Percentiles rank a stretch among this genome's conserved stretches.
Conservation (phyloP, 2,329 filamentous ascomycete genomes). For the Trichoderma koningiopsis region DNA sequence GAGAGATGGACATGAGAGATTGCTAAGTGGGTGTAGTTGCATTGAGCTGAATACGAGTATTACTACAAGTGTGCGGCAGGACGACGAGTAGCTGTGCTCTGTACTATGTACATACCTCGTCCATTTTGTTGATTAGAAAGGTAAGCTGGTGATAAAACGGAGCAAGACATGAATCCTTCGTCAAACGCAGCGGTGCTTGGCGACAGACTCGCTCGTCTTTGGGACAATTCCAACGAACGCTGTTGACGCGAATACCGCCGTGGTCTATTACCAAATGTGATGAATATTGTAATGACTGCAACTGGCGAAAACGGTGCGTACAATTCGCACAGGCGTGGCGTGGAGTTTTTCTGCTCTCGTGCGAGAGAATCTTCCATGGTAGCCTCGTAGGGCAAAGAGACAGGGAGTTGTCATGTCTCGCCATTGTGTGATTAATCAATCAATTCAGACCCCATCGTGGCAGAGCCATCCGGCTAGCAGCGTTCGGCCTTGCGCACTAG, state of each 20-base stretch:
- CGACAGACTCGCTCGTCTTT: not conserved
- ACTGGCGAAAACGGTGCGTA: not conserved
- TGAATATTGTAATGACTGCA: not conserved
- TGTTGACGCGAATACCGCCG: not conserved
- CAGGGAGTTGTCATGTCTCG: not conserved
- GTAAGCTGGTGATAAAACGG: not conserved
- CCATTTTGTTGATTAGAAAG: not conserved
- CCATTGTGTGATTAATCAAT: not conserved
- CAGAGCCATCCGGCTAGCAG: not conserved
- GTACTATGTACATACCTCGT: not conserved
- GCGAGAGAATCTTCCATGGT: not conserved
- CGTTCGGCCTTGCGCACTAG: not conserved
- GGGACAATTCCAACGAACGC: not conserved
- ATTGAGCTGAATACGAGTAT: not conserved
- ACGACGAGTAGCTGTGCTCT: not conserved
- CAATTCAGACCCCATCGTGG: not conserved
- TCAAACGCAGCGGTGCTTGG: not conserved
- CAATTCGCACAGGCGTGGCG: not conserved
- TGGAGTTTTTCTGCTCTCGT: not conserved
- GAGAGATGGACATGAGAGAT: not conserved
- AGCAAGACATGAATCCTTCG: not conserved
- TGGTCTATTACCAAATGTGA: too few species aligned
- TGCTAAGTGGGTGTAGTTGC: constrained; percentile 1
- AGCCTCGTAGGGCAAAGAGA: not conserved
- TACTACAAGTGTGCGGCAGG: not conserved